Evolutionary conservation across 2,329 filamentous ascomycete species (phyloP).

Genomic region (Amauroascus verrucosus): DNA sequence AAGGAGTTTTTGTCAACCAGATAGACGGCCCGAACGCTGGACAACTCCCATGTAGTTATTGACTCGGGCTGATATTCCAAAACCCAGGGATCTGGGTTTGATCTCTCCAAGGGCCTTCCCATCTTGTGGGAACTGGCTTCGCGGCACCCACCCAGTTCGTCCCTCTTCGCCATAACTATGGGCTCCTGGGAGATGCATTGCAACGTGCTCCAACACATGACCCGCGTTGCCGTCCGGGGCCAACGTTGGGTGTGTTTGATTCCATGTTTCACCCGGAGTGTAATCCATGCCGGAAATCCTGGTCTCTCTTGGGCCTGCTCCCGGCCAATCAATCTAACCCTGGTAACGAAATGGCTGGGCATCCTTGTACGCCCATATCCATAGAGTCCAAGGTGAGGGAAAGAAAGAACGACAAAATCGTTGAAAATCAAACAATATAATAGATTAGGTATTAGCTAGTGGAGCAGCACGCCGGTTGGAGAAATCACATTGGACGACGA

Average conservation of each 20-base stretch:
- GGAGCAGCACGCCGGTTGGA: no score
- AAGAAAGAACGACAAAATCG: no score
- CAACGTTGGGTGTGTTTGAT: neutral
- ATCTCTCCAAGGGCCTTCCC: neutral
- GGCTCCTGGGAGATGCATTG: neutral
- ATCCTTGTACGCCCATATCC: neutral
- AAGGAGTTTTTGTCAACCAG: neutral
- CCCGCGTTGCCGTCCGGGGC: neutral
- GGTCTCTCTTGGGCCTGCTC: neutral
- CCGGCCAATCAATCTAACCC: neutral
- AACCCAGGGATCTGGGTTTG: conserved; percentile 1
- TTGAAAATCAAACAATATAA: no score
- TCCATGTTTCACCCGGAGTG: neutral
- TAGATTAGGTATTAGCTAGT: no score
- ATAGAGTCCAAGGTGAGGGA: neutral
- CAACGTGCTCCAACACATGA: neutral
- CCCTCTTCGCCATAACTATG: neutral
- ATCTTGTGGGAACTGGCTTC: neutral
- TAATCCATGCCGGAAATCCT: neutral
- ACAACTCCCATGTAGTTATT: neutral
- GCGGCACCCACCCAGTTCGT: neutral
- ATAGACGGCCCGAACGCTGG: neutral
- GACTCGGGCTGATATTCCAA: neutral
- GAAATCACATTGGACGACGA: no score
- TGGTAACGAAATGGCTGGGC: neutral